These are phyloP conservation scores for Rhodotorula graminis DNA, from an alignment of 768 basidiomycete species.

Conservation along the genomic window DNA sequence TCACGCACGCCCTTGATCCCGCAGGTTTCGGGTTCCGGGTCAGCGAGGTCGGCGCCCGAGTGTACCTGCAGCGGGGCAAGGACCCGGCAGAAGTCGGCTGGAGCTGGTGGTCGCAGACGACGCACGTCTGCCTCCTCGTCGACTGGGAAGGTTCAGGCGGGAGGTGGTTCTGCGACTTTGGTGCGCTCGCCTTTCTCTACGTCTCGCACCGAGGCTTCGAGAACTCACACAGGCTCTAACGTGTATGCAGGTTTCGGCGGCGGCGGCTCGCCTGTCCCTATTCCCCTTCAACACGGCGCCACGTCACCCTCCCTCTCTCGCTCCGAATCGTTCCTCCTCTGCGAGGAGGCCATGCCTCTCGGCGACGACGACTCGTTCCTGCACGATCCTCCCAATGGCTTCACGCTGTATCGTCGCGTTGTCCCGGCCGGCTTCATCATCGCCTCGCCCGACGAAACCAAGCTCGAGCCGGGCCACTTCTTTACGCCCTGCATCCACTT, in stretches of 20 bases:
- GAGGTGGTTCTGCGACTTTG: slow-evolving; percentile 16
- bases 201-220: no score
- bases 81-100: slow-evolving; percentile 11
- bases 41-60: slow-evolving; percentile 18
- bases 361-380: not conserved
- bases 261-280: slow-evolving; percentile 13
- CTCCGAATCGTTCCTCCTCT: slow-evolving; percentile 23
- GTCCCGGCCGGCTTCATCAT: not conserved
- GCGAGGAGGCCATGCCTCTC: slow-evolving; percentile 8
- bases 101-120: slow-evolving; percentile 15
- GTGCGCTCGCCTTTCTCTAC: not conserved
- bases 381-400: not conserved
- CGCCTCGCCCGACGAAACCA: not conserved
- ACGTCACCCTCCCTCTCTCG: slow-evolving; percentile 5
- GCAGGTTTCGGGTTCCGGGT: slow-evolving; percentile 30
- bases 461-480: slow-evolving; percentile 10
- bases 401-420: not conserved
- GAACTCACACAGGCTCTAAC: fast-evolving
- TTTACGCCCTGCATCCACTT: slow-evolving; percentile 30
- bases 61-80: slow-evolving; percentile 27
- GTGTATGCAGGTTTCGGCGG: slow-evolving; percentile 19
- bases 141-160: slow-evolving; percentile 10
- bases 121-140: slow-evolving; percentile 21
- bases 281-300: slow-evolving; percentile 21
- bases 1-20: no score